Evolutionary conservation across 176 grass and related monocot genomes (phyloP).

Genomic region (Oryza coarctata): DNA sequence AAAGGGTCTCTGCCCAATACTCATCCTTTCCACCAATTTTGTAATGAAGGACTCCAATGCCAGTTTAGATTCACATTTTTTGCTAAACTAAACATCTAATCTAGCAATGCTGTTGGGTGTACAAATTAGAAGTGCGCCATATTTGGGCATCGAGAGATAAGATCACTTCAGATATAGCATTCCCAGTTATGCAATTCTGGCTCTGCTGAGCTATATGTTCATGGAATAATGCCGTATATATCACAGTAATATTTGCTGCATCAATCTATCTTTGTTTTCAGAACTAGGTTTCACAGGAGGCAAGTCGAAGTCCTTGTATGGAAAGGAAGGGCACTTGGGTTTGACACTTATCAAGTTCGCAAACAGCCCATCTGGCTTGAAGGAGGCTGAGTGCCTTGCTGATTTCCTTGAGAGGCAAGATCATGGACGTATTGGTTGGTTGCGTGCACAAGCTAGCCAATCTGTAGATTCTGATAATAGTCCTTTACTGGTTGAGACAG

Average conservation of each 20-base stretch:
- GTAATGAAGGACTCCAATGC: not conserved
- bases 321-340: slow-evolving; percentile 86
- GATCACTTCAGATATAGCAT: not conserved
- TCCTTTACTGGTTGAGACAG: slow-evolving; percentile 68
- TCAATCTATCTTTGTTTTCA: slow-evolving; percentile 57
- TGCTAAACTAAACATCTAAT: slow-evolving; percentile 22
- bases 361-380: slow-evolving; percentile 64
- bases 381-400: slow-evolving; percentile 80
- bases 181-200: slow-evolving; percentile 35
- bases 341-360: slow-evolving; percentile 79
- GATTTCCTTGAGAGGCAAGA: slow-evolving; percentile 73
- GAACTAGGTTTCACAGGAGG: slow-evolving; percentile 89
- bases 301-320: slow-evolving; percentile 89
- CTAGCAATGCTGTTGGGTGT: not conserved
- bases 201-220: slow-evolving; percentile 37
- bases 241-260: slow-evolving; percentile 50
- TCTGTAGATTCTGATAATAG: slow-evolving; percentile 66
- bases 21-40: not conserved
- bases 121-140: slow-evolving; percentile 31
- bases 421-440: slow-evolving; percentile 77
- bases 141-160: slow-evolving; percentile 26
- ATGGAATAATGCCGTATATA: slow-evolving; percentile 29
- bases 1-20: not conserved
- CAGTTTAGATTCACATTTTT: not conserved
- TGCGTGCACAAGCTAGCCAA: slow-evolving; percentile 37